Conservation (phyloP, 129 eudicot species). For the Flaveria robusta region DNA sequence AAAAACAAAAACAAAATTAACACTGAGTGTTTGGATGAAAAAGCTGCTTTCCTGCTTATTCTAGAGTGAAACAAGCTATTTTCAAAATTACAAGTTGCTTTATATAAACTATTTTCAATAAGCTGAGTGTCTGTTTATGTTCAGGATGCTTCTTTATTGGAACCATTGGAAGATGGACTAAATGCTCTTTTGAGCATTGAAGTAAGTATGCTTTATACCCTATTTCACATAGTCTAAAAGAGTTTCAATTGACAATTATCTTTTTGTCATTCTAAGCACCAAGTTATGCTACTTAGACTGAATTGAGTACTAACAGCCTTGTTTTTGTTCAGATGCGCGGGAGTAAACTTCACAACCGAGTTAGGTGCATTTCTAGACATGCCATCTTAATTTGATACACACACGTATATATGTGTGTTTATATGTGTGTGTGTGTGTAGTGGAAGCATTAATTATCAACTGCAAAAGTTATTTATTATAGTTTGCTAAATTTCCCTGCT, state of each 20-base stretch:
- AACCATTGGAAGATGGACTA: slow-evolving; percentile 87
- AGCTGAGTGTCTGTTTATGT: slow-evolving; percentile 18
- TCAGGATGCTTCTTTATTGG: slow-evolving; percentile 75
- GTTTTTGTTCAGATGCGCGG: slow-evolving; percentile 76
- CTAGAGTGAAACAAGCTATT: slow-evolving; percentile 7
- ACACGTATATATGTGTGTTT: neutral
- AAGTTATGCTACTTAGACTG: slow-evolving; percentile 1
- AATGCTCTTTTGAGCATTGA: slow-evolving; percentile 86
- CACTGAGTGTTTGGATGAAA: neutral
- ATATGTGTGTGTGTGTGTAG: neutral
- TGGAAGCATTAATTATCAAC: slow-evolving; percentile 6
- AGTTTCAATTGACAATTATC: neutral
- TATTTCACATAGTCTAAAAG: neutral
- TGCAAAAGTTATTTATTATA: neutral
- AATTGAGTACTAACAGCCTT: slow-evolving; percentile 15
- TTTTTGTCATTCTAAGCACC: neutral
- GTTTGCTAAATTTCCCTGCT: slow-evolving; percentile 1
- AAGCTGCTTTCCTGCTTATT: neutral
- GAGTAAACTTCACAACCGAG: slow-evolving; percentile 90
- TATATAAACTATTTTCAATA: neutral
- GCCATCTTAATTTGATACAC: too few relatives aligned
- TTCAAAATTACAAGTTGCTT: neutral
- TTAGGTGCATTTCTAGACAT: slow-evolving; percentile 50
- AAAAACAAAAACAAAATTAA: neutral
- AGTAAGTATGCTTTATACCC: slow-evolving; percentile 55